Base-by-base conservation (phyloP, 2,329 filamentous ascomycete genomes). In the Penicillium psychrosexuale region DNA sequence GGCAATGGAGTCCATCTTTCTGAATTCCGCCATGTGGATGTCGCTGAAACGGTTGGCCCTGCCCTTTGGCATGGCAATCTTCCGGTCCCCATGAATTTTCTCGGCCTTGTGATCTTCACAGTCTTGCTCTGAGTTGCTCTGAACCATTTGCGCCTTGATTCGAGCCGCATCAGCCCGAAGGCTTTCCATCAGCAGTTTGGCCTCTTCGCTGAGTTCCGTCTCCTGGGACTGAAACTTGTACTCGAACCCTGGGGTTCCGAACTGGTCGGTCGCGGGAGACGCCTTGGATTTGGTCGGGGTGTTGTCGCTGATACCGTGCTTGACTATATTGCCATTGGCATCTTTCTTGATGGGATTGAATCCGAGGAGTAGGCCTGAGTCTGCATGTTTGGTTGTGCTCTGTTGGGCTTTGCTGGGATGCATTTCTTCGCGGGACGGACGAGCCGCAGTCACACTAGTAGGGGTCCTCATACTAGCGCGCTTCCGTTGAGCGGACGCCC, bases 1-100 rank as follows among this genome's bases (percentile, higher is more conserved):
- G 40, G 85, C 90, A 68, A 97, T 97, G 2, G 92, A 97, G 70
- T 96, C 91, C 93, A 97, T 97, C 79, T 96, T 97, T 75, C 90
- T 90, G 77, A 97, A 97, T 67, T 93, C 84, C 47, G 87, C 85
- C 83, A 90, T 88, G 71, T 97, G 93, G 36, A 84, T 86, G 59
- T 91, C 87, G 69, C 90, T 96, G 75, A 87, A 97, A 43, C 93
- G 87, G 46, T 86, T 79, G 47, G 84, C 82, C 70, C 87, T 92
- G 63, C 90, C 86, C 75, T 87, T 95, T 12, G 92, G 85, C 62
- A 85, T 84, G 7, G 89, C 92, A 67, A 96, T 89, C 72, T 86
- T 90, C 61, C 93, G 87, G 9, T 76, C 76, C 36, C 74, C 76
- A 38, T 77, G 66, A 1, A 68, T 65, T 30, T 75, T 68, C 27